phyloP scores from a whole-genome alignment of 2,329 filamentous ascomycete genomes.

The Fusarium mundagurra region DNA sequence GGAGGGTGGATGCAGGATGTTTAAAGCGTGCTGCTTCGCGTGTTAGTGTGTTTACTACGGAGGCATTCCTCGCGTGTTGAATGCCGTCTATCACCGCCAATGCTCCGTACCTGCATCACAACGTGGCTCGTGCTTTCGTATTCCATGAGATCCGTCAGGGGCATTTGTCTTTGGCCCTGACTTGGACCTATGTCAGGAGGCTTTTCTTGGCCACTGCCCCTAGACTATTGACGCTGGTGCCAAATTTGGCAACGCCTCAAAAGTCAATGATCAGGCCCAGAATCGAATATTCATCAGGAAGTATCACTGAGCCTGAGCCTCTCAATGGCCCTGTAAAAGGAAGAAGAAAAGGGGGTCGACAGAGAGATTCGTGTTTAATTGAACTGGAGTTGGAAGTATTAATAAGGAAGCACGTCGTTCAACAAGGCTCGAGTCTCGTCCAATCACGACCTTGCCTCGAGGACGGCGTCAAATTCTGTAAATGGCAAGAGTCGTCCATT shows the following conservation, averaged over 20 bases:
- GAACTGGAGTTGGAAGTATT: background rate
- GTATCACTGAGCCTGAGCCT: background rate
- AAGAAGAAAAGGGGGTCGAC: background rate
- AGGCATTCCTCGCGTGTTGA: slow-evolving; percentile 1
- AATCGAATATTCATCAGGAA: background rate
- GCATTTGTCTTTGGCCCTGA: slow-evolving; percentile 8
- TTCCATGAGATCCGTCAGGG: slow-evolving; percentile 37
- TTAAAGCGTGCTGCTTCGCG: slow-evolving; percentile 1
- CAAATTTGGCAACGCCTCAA: slow-evolving; percentile 19
- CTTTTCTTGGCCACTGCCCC: slow-evolving; percentile 25
- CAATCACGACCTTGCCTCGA: slow-evolving; percentile 10
- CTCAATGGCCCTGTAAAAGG: background rate
- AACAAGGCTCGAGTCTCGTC: background rate
- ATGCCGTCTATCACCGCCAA: slow-evolving; percentile 7
- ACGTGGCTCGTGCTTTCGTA: slow-evolving; percentile 43
- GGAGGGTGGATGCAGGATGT: background rate
- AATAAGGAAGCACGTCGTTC: background rate
- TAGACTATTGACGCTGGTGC: slow-evolving; percentile 25
- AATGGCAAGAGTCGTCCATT: slow-evolving; percentile 31
- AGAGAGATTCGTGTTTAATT: background rate
- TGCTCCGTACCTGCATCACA: slow-evolving; percentile 40
- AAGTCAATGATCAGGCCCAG: slow-evolving; percentile 1
- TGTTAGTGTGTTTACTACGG: slow-evolving; percentile 13
- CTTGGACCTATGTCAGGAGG: slow-evolving; percentile 4
- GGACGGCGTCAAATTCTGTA: slow-evolving; percentile 24